Base-by-base conservation (phyloP, 1,284 basidiomycete genomes). In the Trichosporon sp. region DNA sequence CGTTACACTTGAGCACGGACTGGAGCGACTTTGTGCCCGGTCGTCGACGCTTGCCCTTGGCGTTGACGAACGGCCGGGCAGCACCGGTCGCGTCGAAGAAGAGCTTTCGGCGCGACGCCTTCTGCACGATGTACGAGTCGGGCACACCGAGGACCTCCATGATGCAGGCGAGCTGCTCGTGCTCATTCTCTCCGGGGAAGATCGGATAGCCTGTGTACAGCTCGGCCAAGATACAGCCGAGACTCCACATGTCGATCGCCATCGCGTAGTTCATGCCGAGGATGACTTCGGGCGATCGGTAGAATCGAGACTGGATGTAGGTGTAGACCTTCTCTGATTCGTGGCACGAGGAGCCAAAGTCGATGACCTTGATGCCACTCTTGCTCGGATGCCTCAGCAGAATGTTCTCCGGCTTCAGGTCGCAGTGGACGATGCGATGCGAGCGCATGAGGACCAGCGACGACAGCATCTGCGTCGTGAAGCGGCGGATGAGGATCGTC, bases 251-350 rank as follows among this genome's bases (percentile, higher is more conserved):
- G 82, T 99, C 97, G 70, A 99, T 90, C 0, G 93, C 88, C 66
- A 95, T 91, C 29, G 91, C 94, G 83, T 99, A 99, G 27, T 95
- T 91, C 83, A 98, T 90, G 18, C 95, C 95, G 23, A 99, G 86
- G n/a, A 99, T 88, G 31, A 99, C 96, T 84, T 99, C 97, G 1
- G 96, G 97, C 18, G 93, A 95, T 58, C 97, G 92, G 82, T 99
- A 99, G 86, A 99, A 99, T 44, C 96, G 89, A 12, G 95, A 97
- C 82, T 99, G 96, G 80, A 99, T 99, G 84, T 99, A 99, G 2
- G 97, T 99, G 82, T 99, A 99, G 72, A 99, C 96, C 86, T 98
- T 99, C 84, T 99, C 97, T 77, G 98, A 91, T 82, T 99, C 97
- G 75, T 98, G 92, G 83, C 97, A 99, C 80, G 95, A 98, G 78